Base-by-base conservation (phyloP, 225 moss, liverwort and hornwort genomes). In the Bryum argenteum region DNA sequence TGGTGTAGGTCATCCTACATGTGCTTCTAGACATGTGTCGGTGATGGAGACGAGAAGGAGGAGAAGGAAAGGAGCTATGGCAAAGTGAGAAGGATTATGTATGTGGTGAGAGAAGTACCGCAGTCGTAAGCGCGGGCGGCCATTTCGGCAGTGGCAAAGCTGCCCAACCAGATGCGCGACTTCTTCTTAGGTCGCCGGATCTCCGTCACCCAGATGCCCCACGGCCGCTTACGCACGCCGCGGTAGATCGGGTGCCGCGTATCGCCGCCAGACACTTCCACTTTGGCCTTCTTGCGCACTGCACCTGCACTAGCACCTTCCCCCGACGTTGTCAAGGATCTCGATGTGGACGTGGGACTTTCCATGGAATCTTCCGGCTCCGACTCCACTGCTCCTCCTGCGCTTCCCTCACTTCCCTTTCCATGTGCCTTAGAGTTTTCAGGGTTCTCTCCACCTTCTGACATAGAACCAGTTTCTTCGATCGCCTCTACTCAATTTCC, bases 171-270 rank as follows among this genome's bases (percentile, higher is more conserved):
- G 74, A 87, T 87, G 52, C 87, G 87, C 10, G 87, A 78, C 71
- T 87, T 87, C 68, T 84, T 81, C 68, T 84, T 84, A 8, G 87
- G 87, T 10, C 87, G 73, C 8, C 87, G 84, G 22, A 87, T 87
- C 65, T 87, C 87, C 19, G 87, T 87, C 10, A 87, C 87, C 87
- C 87, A 87, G 63, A 87, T 79, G 64, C 87, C 87, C 87, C 87
- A 81, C 20, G 87, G 83, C 41, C 87, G 83, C 10, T 77, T 84
- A 0, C 87, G 63, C 20, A 87, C 87, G 15, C 87, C 87, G 19
- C 87, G 83, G 61, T 87, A 84, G 70, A 81, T 65, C 38, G 87
- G 87, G 56, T 87, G 87, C 55, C 84, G 70, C 16, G 84, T 74
- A 9, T 87, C 81, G 16, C 76, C 78, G 39, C 52, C 52, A 33